Evolutionary conservation across 164 flowering plant species (phyloP).

Genomic region (Brasenia schreberi): DNA sequence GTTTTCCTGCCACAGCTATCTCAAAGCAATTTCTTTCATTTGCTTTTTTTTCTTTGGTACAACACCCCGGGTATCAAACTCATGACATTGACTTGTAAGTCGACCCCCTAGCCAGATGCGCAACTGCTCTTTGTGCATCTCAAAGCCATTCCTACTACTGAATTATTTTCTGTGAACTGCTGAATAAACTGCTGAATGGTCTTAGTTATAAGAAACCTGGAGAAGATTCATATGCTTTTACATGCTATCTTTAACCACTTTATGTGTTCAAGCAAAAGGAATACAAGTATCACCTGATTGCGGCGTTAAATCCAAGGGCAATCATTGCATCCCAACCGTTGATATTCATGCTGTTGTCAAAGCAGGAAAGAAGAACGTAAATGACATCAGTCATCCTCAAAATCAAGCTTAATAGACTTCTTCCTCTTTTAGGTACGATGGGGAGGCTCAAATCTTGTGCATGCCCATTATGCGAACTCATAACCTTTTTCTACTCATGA

Average conservation of each 20-base stretch:
- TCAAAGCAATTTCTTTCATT: no score
- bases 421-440: no score
- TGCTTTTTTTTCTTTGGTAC: no score
- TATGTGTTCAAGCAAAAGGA: background rate
- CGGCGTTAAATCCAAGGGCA: constrained; percentile 64
- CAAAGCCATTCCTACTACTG: background rate
- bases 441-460: no score
- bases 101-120: background rate
- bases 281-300: constrained; percentile 33
- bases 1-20: no score
- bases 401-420: no score
- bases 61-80: no score
- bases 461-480: no score
- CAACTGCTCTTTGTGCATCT: background rate
- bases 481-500: no score
- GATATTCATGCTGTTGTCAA: constrained; percentile 43
- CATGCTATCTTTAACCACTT: background rate
- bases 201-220: background rate
- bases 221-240: background rate
- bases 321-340: constrained; percentile 59
- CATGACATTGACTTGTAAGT: no score
- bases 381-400: background rate
- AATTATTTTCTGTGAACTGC: background rate
- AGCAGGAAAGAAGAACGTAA: constrained; percentile 1
- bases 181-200: background rate